phyloP scores from a whole-genome alignment of 305 asterid species.

The Ilex paraguariensis region DNA sequence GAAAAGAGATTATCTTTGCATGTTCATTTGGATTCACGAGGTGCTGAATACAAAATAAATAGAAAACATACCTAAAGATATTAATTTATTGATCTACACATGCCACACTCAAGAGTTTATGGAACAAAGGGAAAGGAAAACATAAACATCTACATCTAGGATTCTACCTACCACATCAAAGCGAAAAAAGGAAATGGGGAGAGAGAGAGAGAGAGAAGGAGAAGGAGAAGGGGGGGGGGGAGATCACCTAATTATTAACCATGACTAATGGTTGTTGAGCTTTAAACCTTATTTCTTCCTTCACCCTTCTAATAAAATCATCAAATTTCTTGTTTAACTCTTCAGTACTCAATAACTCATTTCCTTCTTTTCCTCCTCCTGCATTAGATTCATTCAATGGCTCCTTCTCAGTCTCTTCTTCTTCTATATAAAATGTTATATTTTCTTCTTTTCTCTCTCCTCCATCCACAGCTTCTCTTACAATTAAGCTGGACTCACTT shows the following conservation, averaged over 20 bases:
- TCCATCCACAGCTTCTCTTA: conserved; percentile 4
- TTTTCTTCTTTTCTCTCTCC: conserved; percentile 7
- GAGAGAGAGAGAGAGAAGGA: no score
- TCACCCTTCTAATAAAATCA: conserved; percentile 38
- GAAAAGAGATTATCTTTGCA: no score
- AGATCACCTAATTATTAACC: conserved; percentile 14
- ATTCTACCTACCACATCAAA: no score
- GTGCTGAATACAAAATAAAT: no score
- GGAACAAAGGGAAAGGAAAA: no score
- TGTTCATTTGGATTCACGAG: no score
- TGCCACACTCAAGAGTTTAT: no score
- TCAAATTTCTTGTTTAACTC: conserved; percentile 41
- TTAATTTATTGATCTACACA: no score
- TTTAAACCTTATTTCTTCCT: conserved; percentile 31
- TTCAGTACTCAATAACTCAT: conserved; percentile 26
- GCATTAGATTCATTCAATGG: background rate
- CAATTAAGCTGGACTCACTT: background rate
- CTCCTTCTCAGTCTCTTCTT: background rate
- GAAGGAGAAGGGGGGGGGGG: no score
- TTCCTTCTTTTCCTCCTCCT: conserved; percentile 9
- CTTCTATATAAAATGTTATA: background rate
- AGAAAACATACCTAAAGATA: no score
- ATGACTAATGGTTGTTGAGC: conserved; percentile 17
- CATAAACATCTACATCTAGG: no score
- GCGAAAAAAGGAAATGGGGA: no score